A percentile compares a stretch with the other conserved stretches of the same genome.
Conservation (phyloP, 2,329 filamentous ascomycete species). For the Sphaerulina populicola region DNA sequence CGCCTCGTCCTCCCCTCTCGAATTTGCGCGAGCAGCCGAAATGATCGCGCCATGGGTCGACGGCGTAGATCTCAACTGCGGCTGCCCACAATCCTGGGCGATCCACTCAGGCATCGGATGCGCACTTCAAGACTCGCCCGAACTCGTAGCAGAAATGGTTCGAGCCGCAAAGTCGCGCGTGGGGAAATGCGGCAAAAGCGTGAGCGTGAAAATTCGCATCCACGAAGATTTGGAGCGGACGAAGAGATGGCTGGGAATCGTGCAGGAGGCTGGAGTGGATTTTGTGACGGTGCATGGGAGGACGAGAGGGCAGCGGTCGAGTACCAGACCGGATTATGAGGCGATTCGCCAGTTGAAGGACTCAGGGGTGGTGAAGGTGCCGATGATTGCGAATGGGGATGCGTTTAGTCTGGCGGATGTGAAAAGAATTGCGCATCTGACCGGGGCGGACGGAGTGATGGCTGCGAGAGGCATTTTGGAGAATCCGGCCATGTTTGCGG, state of each 20-base stretch:
- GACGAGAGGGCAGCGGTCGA: slow-evolving; percentile 54
- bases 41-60: slow-evolving; percentile 55
- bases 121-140: slow-evolving; percentile 47
- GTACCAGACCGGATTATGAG: slow-evolving; percentile 53
- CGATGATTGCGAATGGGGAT: slow-evolving; percentile 61
- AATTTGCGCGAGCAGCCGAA: slow-evolving; percentile 55
- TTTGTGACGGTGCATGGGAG: slow-evolving; percentile 64
- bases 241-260: slow-evolving; percentile 55
- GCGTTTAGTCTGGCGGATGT: slow-evolving; percentile 49
- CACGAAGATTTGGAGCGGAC: slow-evolving; percentile 52
- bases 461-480: slow-evolving; percentile 59
- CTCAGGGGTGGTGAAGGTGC: slow-evolving; percentile 43
- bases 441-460: slow-evolving; percentile 51
- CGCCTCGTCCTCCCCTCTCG: slow-evolving; percentile 53
- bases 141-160: slow-evolving; percentile 60
- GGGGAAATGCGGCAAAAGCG: slow-evolving; percentile 40
- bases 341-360: slow-evolving; percentile 51
- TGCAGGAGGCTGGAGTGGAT: slow-evolving; percentile 55
- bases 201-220: slow-evolving; percentile 64
- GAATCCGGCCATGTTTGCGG: slow-evolving; percentile 59
- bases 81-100: slow-evolving; percentile 65
- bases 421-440: slow-evolving; percentile 27
- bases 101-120: slow-evolving; percentile 60
- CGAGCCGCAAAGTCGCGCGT: slow-evolving; percentile 49
- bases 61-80: slow-evolving; percentile 64